Conservation (phyloP, 176 grass and related monocot genomes). For the Triticum timopheevii region DNA sequence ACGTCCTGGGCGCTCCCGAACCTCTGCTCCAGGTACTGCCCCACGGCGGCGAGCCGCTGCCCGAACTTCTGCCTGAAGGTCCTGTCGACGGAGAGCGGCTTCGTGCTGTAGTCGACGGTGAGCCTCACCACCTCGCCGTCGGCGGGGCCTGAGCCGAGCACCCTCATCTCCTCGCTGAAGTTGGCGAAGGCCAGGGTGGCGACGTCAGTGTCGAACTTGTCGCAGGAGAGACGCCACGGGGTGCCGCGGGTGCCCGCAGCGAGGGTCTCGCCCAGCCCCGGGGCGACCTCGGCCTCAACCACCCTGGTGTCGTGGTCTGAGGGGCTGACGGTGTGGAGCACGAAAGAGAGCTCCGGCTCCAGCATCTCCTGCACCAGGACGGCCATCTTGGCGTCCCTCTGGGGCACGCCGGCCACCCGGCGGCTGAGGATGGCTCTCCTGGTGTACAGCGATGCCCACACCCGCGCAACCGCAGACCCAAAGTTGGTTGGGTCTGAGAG, state of each 20-base stretch:
- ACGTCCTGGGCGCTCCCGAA: constrained; percentile 88
- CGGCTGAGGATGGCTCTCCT: constrained; percentile 85
- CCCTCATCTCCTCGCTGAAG: constrained; percentile 81
- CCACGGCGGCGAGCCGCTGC: constrained; percentile 70
- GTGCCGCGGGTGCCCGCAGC: constrained; percentile 91
- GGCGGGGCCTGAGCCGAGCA: constrained; percentile 59
- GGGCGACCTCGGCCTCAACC: constrained; percentile 71
- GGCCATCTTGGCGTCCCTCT: constrained; percentile 81
- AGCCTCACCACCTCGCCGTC: constrained; percentile 57
- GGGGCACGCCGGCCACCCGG: constrained; percentile 69
- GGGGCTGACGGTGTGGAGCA: constrained; percentile 85
- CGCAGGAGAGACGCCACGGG: constrained; percentile 78
- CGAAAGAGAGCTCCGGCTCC: constrained; percentile 76
- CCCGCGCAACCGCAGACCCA: constrained; percentile 54
- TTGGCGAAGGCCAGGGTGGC: constrained; percentile 89
- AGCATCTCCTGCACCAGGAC: constrained; percentile 94
- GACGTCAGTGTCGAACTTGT: constrained; percentile 67
- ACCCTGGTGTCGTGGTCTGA: constrained; percentile 64
- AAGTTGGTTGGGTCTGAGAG: constrained; percentile 54
- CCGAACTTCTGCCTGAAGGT: constrained; percentile 72
- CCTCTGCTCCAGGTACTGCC: constrained; percentile 85
- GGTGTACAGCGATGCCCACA: constrained; percentile 97
- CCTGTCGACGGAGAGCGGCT: constrained; percentile 62
- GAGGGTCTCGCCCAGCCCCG: constrained; percentile 88
- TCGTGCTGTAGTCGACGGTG: constrained; percentile 89